Base-by-base conservation (phyloP, 345 rosid genomes). In the Dipteronia sinensis region DNA sequence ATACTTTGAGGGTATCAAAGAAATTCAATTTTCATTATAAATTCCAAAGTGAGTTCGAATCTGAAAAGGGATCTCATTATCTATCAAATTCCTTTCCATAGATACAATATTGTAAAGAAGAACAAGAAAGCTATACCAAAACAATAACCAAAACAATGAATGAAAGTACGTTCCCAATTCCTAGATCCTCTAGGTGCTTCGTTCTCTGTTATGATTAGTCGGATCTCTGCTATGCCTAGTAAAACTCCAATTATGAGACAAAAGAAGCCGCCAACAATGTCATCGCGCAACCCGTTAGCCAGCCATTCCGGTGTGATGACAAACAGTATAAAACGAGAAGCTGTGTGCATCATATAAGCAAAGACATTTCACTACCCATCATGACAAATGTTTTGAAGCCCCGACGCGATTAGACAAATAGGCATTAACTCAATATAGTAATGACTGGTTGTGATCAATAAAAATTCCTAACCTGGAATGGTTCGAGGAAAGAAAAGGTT, bases 401-500 rank as follows among this genome's bases (percentile, higher is more conserved):
- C 46, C 27, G 49, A 10, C 1, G 5, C 19, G 29, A 17, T 10
- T 27, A 19, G 38, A 34, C 47, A 17, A 25, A 59, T 19, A 17
- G 42, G 47, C 47, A 31, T 15, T 0, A 44, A 16, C 6, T 4
- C 38, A 75, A 47, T 15, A 9, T 34, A 34, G 38, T 17, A 53
- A 34, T 2, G 40, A 59, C 10, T 19, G 56, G 3, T 15, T 40
- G 46, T 25, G 55, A 73, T 47, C 12, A 68, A 77, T 51, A 27
- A 56, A 9, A 49, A 42, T 20, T 20, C 38, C 77, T 42, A 77
- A 87, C 90, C 83, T 83, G 84, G 84, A 81, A 82, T 77, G 31
- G 78, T 82, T 87, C 72, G 71, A 67, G 89, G 90, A 62, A 78
- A 77, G 65, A 82, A 85, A 69, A 86, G 72, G 69, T 86, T 86